These are phyloP conservation scores for Apiospora malaysiana DNA, from an alignment of 2,329 filamentous ascomycete genomes.

Conservation along the genomic window DNA sequence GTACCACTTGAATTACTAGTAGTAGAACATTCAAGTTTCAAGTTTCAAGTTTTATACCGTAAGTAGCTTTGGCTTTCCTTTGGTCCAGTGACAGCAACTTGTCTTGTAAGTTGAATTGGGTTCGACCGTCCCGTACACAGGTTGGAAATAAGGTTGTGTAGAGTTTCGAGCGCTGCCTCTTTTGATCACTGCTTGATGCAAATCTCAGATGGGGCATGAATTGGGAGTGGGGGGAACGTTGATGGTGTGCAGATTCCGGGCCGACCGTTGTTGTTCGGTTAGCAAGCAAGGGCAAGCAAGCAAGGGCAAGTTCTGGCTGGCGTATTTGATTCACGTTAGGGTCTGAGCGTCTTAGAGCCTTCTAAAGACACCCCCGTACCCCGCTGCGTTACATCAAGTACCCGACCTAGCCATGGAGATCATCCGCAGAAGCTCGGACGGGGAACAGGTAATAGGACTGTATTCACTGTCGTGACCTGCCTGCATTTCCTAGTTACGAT, in stretches of 20 bases:
- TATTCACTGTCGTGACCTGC: neutral
- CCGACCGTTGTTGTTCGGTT: neutral
- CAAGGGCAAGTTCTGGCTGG: no score
- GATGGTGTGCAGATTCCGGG: neutral
- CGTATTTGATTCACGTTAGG: neutral
- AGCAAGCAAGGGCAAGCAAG: neutral
- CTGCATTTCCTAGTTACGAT: neutral
- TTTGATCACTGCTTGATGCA: neutral
- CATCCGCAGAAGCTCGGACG: constrained; percentile 17
- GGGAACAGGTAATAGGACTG: neutral
- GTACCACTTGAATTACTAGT: neutral
- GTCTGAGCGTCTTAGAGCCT: no score
- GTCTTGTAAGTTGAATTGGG: neutral
- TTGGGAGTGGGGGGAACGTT: neutral
- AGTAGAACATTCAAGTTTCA: neutral
- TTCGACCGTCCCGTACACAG: neutral
- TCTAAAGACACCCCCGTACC: constrained; percentile 3
- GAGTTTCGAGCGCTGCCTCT: constrained; percentile 1
- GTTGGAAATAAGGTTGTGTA: constrained; percentile 1
- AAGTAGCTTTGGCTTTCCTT: neutral
- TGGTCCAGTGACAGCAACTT: neutral
- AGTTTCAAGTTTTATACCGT: no score
- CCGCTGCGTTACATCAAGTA: neutral
- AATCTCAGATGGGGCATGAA: neutral
- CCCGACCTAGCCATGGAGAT: neutral